phyloP scores from a whole-genome alignment of 257 asterid species.

The Nyctanthes arbortristis region DNA sequence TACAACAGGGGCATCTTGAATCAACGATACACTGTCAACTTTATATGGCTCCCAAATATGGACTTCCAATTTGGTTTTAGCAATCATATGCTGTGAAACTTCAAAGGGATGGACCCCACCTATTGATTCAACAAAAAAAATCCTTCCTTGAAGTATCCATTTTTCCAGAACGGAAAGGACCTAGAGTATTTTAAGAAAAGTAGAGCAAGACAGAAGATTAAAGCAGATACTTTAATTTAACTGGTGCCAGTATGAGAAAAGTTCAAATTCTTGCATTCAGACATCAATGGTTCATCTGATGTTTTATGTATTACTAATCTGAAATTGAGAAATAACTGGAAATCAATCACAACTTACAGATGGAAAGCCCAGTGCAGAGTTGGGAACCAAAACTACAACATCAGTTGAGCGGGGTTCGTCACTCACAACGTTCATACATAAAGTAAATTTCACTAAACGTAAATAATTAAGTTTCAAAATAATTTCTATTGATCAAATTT shows the following conservation, averaged over 20 bases:
- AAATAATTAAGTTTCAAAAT: too few species aligned
- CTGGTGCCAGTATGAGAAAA: not conserved
- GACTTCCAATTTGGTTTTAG: conserved; percentile 16
- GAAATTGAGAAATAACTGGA: too few species aligned
- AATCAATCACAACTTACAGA: too few species aligned
- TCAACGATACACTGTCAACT: conserved; percentile 7
- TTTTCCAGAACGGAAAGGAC: too few species aligned
- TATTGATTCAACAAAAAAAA: conserved; percentile 22
- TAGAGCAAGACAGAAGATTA: not conserved
- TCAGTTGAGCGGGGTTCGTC: too few species aligned
- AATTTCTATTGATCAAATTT: too few species aligned
- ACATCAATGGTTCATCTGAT: not conserved
- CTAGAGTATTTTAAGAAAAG: not conserved
- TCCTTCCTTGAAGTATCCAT: not conserved
- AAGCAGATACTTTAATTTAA: not conserved
- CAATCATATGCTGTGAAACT: conserved; percentile 22
- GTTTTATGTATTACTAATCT: too few species aligned
- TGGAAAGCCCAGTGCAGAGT: too few species aligned
- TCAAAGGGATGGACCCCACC: conserved; percentile 23
- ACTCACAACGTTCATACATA: too few species aligned
- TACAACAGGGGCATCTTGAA: conserved; percentile 19
- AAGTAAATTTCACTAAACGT: too few species aligned
- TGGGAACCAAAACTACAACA: too few species aligned
- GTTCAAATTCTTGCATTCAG: not conserved
- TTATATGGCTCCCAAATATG: conserved; percentile 28